These are phyloP conservation scores for Myriosclerotinia curreyana DNA, from an alignment of 2,329 filamentous ascomycete genomes.

Conservation along the genomic window DNA sequence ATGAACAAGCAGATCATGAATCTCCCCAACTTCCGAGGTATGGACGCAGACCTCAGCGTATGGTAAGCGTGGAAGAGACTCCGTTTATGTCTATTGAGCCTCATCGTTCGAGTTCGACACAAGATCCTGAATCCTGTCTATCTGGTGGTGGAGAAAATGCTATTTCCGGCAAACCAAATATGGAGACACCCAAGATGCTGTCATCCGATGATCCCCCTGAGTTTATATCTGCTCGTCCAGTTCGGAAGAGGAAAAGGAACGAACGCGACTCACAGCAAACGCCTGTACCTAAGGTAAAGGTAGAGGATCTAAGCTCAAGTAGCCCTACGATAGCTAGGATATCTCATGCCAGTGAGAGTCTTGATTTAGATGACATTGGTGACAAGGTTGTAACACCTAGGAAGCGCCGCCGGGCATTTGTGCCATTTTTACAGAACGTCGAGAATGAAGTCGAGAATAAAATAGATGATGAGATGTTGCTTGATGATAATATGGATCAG, in stretches of 20 bases:
- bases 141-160: not conserved
- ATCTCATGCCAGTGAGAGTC: conserved; percentile 34
- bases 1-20: not conserved
- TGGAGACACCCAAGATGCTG: not conserved
- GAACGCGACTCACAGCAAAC: conserved; percentile 20
- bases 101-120: conserved; percentile 34
- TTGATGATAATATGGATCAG: conserved; percentile 10
- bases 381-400: conserved; percentile 39
- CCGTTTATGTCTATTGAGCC: conserved; percentile 25
- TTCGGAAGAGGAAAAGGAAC: conserved; percentile 34
- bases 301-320: conserved; percentile 32
- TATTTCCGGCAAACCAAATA: conserved; percentile 1
- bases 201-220: conserved; percentile 30
- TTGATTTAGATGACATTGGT: conserved; percentile 42
- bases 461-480: conserved; percentile 7
- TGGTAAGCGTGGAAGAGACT: conserved; percentile 14
- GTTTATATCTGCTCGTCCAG: conserved; percentile 30
- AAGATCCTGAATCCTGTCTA: conserved; percentile 26
- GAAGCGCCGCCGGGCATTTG: conserved; percentile 31
- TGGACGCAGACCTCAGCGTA: not conserved
- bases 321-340: conserved; percentile 33
- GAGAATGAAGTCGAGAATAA: not conserved
- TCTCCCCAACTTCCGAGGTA: conserved; percentile 11
- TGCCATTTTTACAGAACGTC: not conserved
- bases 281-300: conserved; percentile 31